Base-by-base conservation (phyloP, 306 rosid genomes). In the Dryas octopetala region DNA sequence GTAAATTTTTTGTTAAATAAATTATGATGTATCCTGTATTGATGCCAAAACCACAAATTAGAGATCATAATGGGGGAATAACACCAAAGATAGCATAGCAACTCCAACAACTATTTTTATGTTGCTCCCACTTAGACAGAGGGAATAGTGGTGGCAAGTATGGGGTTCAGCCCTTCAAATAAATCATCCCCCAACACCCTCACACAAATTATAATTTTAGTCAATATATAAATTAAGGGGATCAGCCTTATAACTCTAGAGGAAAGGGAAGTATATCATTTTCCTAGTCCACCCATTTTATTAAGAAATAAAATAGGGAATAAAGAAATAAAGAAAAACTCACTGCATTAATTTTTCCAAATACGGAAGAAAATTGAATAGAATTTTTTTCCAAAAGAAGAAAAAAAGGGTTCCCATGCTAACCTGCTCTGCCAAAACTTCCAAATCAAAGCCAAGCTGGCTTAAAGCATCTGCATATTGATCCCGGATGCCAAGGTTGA, bases 391-490 rank as follows among this genome's bases (percentile, higher is more conserved):
- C 2, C 3, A 62, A 55, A 41, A 13, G 4, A 14, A 47, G 45
- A 44, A 16, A 44, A 16, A 44, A 5, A 13, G 43, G 32, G 50
- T 14, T 17, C 11, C 38, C 51, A 26, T 4, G 14, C 78, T 16
- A 45, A 89, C 91, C 90, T 89, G 95, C 80, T 89, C 95, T 2
- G 95, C 92, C 78, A 90, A 66, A 84, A 90, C 95, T 76, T 90
- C 95, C 74, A 78, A 87, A 81, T 90, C 95, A 82, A 90, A 90
- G 28, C 95, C 95, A 77, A 90, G 95, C 76, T 90, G 92, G 75
- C 77, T 86, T 74, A 90, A 80, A 82, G 95, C 95, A 77, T 90
- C 90, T 5, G 90, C 87, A 85, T 80, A 90, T 79, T 90, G 90
- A 73, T 90, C 95, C 66, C 85, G 83, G 67, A 90, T 86, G 43